Evolutionary conservation across 495 filamentous ascomycete species (phyloP), one percentile per base, ranked within the genome.

Genomic region (Aspergillus ellipticus): DNA sequence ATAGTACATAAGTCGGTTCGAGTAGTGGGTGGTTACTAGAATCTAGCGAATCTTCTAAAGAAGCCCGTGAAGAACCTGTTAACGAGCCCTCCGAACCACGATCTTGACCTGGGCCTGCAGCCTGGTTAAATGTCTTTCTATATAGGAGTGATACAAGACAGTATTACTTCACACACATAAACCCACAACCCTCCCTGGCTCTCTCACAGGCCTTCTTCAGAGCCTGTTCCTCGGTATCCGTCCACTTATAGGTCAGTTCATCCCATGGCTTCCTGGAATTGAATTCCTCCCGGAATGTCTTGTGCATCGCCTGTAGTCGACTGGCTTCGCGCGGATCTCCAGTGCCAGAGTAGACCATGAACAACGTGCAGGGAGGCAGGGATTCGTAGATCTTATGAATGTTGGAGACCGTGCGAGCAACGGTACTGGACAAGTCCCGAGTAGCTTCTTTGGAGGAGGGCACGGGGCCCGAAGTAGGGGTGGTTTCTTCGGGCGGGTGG

Each of bases 291-390:
- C 85, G 86, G 71, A 87, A 90, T 57, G 79, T 76, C 55, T 79
- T 75, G 54, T 96, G 86, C 81, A 94, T 76, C 0, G 78, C 77
- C 66, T 90, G 85, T 53, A 96, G 71, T 11, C 87, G 79, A 51
- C 75, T 77, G 73, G 95, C 83, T 60, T 91, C 86, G 17, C 88
- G 80, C 7, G 92, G 91, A 63, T 97, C 90, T 10, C 95, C 92
- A 0, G 87, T 91, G 8, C 94, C 94, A 51, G 85, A 88, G 71
- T 94, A 92, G 10, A 98, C 85, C 4, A 98, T 81, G 49, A 97
- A 84, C 0, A 90, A 85, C 0, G 95, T 96, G 63, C 90, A 93
- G 0, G 82, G 80, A 0, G 94, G 92, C 3, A 97, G 75, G 3
- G 82, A 78, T 5, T 87, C 84, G 70, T 93, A 85, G 57, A 97